Percentiles rank a stretch among this genome's conserved stretches.
These are phyloP conservation scores for Lanmaoa rubissima DNA, from an alignment of 768 basidiomycete genomes.

Conservation along the genomic window DNA sequence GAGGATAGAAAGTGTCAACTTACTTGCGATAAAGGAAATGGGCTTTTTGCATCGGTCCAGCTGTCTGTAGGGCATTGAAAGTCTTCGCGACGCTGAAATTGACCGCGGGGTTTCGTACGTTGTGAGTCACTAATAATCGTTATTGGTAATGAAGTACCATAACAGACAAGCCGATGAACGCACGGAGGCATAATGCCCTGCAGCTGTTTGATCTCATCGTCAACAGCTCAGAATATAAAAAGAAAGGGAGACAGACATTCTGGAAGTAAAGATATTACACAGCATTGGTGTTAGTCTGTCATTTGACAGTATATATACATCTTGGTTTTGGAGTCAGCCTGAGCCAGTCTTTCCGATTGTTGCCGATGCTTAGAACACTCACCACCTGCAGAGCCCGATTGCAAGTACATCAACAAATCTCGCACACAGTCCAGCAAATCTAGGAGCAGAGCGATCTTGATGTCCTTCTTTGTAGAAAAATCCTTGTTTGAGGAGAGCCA, in stretches of 20 bases:
- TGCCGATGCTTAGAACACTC: neutral
- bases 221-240: neutral
- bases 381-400: conserved; percentile 28
- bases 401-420: conserved; percentile 30
- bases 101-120: conserved; percentile 6
- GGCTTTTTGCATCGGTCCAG: neutral
- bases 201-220: conserved; percentile 35
- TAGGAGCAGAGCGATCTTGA: neutral
- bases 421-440: conserved; percentile 18
- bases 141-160: neutral
- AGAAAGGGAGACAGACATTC: conserved; percentile 40
- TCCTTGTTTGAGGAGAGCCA: conserved; percentile 40
- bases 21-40: conserved; percentile 2
- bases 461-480: conserved; percentile 13
- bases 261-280: conserved; percentile 42
- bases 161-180: conserved; percentile 15
- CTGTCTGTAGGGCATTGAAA: conserved; percentile 2
- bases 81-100: neutral
- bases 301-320: neutral
- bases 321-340: neutral
- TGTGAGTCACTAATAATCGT: conserved; percentile 21
- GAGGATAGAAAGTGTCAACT: neutral
- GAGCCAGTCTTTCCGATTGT: too few relatives aligned
- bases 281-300: conserved; percentile 11
- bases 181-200: conserved; percentile 46